phyloP scores from a whole-genome alignment of 176 grass and related monocot genomes.

The Saccharum spontaneum region DNA sequence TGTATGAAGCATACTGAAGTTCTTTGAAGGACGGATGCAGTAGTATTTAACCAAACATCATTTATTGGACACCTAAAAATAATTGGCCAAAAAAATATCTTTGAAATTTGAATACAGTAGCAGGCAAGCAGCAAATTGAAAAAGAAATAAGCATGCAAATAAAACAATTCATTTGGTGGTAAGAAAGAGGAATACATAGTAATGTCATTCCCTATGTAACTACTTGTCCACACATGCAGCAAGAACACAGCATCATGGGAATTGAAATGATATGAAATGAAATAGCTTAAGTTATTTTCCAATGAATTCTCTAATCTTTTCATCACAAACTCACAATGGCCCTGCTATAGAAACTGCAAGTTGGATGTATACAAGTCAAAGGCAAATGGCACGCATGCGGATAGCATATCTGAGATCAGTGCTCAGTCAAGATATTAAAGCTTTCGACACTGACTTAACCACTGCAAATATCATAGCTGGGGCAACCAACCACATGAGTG shows the following conservation, averaged over 20 bases:
- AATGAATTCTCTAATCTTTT: constrained; percentile 21
- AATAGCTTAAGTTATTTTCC: constrained; percentile 3
- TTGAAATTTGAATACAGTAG: neutral
- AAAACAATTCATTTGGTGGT: constrained; percentile 7
- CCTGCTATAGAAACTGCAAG: constrained; percentile 54
- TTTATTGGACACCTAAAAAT: constrained; percentile 16
- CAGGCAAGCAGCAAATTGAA: neutral
- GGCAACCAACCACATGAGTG: constrained; percentile 61
- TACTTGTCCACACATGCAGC: neutral
- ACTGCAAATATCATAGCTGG: constrained; percentile 54
- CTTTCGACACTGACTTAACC: constrained; percentile 66
- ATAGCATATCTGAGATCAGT: constrained; percentile 56
- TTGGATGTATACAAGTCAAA: constrained; percentile 69
- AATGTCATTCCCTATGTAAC: neutral
- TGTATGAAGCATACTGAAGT: neutral
- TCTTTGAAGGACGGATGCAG: too few relatives aligned
- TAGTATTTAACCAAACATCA: constrained; percentile 3
- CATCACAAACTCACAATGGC: neutral
- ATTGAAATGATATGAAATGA: constrained; percentile 4
- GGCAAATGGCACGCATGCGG: constrained; percentile 58
- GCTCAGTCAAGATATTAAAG: constrained; percentile 61
- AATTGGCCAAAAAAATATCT: neutral
- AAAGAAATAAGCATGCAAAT: neutral
- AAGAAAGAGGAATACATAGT: constrained; percentile 22
- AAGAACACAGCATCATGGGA: constrained; percentile 25